A percentile compares a stretch with the other conserved stretches of the same genome.
phyloP scores from a whole-genome alignment of 257 asterid genomes.

The Solanum medicagineum region DNA sequence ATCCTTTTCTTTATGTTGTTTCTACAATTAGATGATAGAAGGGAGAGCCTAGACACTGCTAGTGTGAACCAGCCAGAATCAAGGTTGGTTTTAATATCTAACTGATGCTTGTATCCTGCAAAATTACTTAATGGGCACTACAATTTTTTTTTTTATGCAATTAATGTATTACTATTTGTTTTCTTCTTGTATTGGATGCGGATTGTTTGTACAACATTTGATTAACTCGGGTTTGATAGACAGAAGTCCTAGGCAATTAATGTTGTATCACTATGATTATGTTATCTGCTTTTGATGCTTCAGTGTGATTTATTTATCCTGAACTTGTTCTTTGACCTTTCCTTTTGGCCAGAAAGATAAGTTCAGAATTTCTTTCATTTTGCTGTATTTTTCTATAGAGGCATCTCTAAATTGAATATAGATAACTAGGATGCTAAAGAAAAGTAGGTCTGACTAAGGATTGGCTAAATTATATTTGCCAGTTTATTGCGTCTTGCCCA shows the following conservation, averaged over 20 bases:
- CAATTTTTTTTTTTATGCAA: background rate
- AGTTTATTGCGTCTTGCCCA: background rate
- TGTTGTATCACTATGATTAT: background rate
- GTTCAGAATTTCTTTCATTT: background rate
- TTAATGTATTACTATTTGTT: background rate
- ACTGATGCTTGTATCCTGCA: background rate
- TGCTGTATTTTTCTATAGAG: background rate
- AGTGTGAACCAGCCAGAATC: constrained; percentile 18
- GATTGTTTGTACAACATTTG: background rate
- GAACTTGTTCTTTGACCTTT: background rate
- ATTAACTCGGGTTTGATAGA: background rate
- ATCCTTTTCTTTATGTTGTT: background rate
- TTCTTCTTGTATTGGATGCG: background rate
- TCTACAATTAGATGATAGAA: constrained; percentile 23
- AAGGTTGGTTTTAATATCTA: constrained; percentile 27
- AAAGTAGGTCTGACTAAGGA: background rate
- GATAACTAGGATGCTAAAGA: background rate
- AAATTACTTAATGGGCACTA: background rate
- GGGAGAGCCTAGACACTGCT: constrained; percentile 9
- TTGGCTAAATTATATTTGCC: background rate
- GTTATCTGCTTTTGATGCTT: background rate
- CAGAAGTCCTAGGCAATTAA: background rate
- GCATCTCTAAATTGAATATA: background rate
- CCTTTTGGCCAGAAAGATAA: background rate
- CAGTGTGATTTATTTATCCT: background rate